Conservation (phyloP, 2,329 filamentous ascomycete genomes). For the Harringtonia lauricola region DNA sequence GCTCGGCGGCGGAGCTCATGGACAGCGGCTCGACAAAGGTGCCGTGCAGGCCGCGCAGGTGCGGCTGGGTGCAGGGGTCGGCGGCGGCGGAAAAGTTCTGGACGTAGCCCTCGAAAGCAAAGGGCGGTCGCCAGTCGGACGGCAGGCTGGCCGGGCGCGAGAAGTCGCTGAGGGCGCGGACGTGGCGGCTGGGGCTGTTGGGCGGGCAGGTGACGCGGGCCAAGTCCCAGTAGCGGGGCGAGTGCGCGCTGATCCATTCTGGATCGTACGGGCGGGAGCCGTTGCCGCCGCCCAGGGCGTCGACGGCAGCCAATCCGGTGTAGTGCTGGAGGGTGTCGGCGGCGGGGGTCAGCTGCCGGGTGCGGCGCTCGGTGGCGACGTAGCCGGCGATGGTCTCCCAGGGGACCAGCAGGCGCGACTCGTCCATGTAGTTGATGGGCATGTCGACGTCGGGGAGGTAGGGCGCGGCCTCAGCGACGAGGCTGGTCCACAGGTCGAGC, state of each 20-base stretch:
- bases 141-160: conserved; percentile 11
- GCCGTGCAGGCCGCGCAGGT: conserved; percentile 34
- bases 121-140: conserved; percentile 14
- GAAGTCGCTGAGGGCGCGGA: conserved; percentile 26
- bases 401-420: conserved; percentile 49
- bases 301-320: conserved; percentile 27
- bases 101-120: conserved; percentile 33
- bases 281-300: conserved; percentile 13
- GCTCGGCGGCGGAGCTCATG: conserved; percentile 35
- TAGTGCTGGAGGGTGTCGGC: conserved; percentile 31
- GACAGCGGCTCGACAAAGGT: conserved; percentile 40
- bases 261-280: conserved; percentile 28
- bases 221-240: conserved; percentile 46
- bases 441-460: conserved; percentile 55
- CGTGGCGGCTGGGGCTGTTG: conserved; percentile 33
- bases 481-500: conserved; percentile 34
- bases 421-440: conserved; percentile 54
- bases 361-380: conserved; percentile 34
- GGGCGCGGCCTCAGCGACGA: conserved; percentile 39
- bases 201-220: conserved; percentile 46
- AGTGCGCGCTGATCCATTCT: conserved; percentile 32
- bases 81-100: conserved; percentile 42
- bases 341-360: conserved; percentile 29
- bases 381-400: conserved; percentile 43
- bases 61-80: conserved; percentile 44